Evolutionary conservation across 495 filamentous ascomycete genomes (phyloP), one percentile per base, ranked within the genome.

Genomic region (Penicillium daleae): DNA sequence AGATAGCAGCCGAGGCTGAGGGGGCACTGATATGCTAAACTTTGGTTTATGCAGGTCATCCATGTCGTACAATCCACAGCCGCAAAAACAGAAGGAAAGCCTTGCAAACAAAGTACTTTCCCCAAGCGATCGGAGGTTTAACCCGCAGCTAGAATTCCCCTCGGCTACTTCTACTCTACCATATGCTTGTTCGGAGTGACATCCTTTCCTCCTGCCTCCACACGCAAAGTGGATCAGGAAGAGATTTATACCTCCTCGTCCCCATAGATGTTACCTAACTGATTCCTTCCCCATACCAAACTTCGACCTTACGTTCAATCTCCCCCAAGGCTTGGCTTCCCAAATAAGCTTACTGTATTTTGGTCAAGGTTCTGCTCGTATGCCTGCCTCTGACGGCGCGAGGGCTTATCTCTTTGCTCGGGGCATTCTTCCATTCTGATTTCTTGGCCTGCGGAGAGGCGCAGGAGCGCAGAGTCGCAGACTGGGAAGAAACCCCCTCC

Each of bases 321-420:
- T 52, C 49, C 27, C 49, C 49, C 29, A n/a, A 21, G 50, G 42
- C 58, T 65, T 61, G 59, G 58, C 63, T 54, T 32, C 49, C 48
- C 58, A 53, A 51, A 35, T 61, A 53, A 40, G 58, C 52, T 64
- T 60, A n/a, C n/a, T n/a, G n/a, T n/a, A 51, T 58, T 46, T 17
- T 8, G 19, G 39, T 52, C 32, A 35, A 54, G 27, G 24, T 26
- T 31, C 7, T 31, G n/a, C n/a, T n/a, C n/a, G 4, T 31, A 31
- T 31, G 3, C 7, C 29, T 31, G 32, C n/a, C 19, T 19, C 42
- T 10, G 26, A 33, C 26, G 21, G 22, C 2, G 3, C 15, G n/a
- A 13, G 12, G 33, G 48, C 58, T 60, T 60, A 60, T 60, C 58
- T 60, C n/a, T 17, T 10, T 17, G 12, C 26, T 31, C 17, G 57